Base-by-base conservation (phyloP, 176 grass and related monocot species). In the Paspalum notatum region DNA sequence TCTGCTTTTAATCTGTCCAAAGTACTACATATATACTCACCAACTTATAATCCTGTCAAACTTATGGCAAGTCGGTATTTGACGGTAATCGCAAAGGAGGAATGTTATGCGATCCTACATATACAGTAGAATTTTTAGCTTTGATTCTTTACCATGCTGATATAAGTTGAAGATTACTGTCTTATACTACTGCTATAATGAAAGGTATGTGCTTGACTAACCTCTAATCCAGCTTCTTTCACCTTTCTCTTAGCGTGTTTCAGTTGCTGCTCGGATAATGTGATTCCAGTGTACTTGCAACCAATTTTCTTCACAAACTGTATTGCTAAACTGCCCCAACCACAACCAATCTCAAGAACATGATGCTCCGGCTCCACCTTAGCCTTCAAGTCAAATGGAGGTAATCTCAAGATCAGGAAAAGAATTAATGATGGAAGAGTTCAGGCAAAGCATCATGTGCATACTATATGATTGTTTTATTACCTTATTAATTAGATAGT, bases 251-350 rank as follows among this genome's bases (percentile, higher is more conserved):
- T 66, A 2, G 18, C 0, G 20, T 75, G 59, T 80, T 86, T 86
- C 13, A 89, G 80, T 61, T 92, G 90, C 50, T 92, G 83, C 71
- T 86, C 56, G 5, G 90, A 92, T 37, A 96, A 84, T 7, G 93
- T 92, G 17, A 96, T 84, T 48, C 93, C 93, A 9, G 90, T 92
- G 74, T 88, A 96, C 83, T 68, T 92, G 85, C 93, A 92, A 41
- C 93, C 93, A 45, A 79, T 86, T 49, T 82, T 82, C 82, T 76
- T 92, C n/a, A 88, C 93, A 25, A 96, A 9, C n/a, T 84, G 71
- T 77, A 96, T 88, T 7, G 90, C 90, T 63, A 92, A 80, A 43
- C 55, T 86, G 57, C 90, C 90, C 90, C 90, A 92, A 16, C 90
- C 90, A 75, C 68, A 71, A 76, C 90, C 90, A 62, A 92, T 89